Conservation (phyloP, 345 rosid species). For the Eutrema yunnanense region DNA sequence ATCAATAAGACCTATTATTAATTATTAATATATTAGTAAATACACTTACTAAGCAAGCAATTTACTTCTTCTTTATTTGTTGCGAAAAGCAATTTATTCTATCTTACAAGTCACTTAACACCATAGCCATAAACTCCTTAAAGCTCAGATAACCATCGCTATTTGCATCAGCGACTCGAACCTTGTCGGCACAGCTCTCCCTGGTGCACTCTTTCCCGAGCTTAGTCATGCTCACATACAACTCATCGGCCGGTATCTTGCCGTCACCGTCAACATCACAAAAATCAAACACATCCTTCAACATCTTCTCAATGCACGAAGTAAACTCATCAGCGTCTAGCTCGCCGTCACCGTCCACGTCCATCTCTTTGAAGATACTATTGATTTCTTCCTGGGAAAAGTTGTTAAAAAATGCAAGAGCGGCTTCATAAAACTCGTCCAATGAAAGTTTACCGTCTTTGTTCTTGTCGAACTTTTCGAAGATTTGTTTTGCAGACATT, state of each 20-base stretch:
- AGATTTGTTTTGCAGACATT: background rate
- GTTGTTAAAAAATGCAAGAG: background rate
- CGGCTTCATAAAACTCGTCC: background rate
- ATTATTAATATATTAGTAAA: no score
- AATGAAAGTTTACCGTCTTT: constrained; percentile 2
- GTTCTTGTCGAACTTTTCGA: constrained; percentile 7
- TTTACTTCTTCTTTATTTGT: no score
- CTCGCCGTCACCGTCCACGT: constrained; percentile 7
- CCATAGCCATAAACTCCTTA: constrained; percentile 14
- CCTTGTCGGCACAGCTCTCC: background rate
- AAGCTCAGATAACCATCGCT: constrained; percentile 12
- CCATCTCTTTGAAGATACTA: background rate
- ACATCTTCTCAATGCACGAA: background rate
- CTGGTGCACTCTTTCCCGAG: background rate
- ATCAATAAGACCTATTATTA: no score
- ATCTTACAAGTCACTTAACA: background rate
- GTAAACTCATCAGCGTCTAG: background rate
- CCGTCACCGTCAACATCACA: constrained; percentile 13
- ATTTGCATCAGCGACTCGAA: background rate
- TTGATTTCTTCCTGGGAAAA: background rate
- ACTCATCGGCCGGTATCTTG: constrained; percentile 3
- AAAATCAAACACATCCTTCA: background rate
- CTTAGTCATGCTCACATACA: background rate
- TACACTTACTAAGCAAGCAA: no score
- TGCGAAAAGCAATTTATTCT: background rate